These are phyloP conservation scores for Caloboletus inedulis DNA, from an alignment of 1,284 basidiomycete genomes.

Conservation along the genomic window DNA sequence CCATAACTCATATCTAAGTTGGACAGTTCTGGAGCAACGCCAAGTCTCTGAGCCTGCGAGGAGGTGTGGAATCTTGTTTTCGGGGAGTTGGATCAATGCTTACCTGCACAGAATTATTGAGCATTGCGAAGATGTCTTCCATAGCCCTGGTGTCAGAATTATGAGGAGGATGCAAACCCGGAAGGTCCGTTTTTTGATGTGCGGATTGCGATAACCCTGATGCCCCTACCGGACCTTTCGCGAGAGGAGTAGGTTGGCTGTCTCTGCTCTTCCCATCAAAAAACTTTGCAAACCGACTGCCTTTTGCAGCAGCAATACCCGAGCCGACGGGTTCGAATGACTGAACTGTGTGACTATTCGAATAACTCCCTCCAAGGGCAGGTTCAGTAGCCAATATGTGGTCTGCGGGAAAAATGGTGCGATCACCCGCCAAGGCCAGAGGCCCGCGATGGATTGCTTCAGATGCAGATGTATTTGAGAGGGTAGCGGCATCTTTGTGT, in stretches of 20 bases:
- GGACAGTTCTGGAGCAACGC: slow-evolving; percentile 22
- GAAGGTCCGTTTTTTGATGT: slow-evolving; percentile 46
- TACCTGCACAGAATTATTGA: slow-evolving; percentile 34
- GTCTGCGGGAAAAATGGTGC: slow-evolving; percentile 24
- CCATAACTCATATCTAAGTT: slow-evolving; percentile 27
- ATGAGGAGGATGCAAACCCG: slow-evolving; percentile 35
- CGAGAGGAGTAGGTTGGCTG: slow-evolving; percentile 26
- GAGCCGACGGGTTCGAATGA: slow-evolving; percentile 33
- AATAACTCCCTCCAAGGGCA: slow-evolving; percentile 17
- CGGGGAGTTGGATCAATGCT: slow-evolving; percentile 1
- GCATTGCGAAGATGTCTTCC: slow-evolving; percentile 66
- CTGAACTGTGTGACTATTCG: slow-evolving; percentile 22
- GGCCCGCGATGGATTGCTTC: slow-evolving; percentile 39
- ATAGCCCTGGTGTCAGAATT: slow-evolving; percentile 55
- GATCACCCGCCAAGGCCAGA: slow-evolving; percentile 18
- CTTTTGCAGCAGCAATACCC: slow-evolving; percentile 53
- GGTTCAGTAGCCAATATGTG: slow-evolving; percentile 23
- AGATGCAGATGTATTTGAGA: slow-evolving; percentile 22
- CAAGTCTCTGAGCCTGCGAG: slow-evolving; percentile 29
- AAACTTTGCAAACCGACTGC: slow-evolving; percentile 79
- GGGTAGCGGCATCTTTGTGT: slow-evolving; percentile 32
- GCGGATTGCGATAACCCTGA: slow-evolving; percentile 45
- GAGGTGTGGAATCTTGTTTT: slow-evolving; percentile 3
- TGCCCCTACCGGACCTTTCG: slow-evolving; percentile 41
- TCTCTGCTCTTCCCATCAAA: slow-evolving; percentile 72